These are phyloP conservation scores for Pseudoneurospora amorphoporcata DNA, from an alignment of 495 filamentous ascomycete species.

Conservation along the genomic window DNA sequence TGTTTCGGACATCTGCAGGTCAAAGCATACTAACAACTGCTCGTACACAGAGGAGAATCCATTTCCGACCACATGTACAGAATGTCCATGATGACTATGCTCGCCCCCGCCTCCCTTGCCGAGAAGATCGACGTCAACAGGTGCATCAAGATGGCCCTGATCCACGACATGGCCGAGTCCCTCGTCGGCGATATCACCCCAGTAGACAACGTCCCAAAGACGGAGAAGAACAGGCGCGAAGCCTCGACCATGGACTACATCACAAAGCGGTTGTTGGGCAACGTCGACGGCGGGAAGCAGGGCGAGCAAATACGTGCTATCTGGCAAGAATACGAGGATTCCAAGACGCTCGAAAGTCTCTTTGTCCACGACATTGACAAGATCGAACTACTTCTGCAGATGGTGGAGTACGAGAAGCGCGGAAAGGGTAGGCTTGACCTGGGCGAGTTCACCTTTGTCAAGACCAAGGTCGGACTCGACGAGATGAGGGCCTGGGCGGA, in stretches of 20 bases:
- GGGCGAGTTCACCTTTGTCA: conserved; percentile 73
- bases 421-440: conserved; percentile 57
- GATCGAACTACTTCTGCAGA: conserved; percentile 87
- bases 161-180: conserved; percentile 96
- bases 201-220: conserved; percentile 56
- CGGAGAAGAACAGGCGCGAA: conserved; percentile 82
- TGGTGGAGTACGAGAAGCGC: conserved; percentile 88
- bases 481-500: conserved; percentile 74
- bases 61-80: conserved; percentile 99
- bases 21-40: conserved; percentile 2
- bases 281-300: conserved; percentile 55
- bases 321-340: conserved; percentile 92
- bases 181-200: conserved; percentile 96
- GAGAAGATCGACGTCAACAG: conserved; percentile 60
- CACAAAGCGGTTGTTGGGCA: conserved; percentile 56
- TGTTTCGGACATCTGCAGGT: not conserved
- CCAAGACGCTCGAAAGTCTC: conserved; percentile 65
- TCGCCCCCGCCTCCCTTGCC: conserved; percentile 70
- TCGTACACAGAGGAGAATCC: conserved; percentile 49
- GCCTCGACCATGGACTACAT: conserved; percentile 84
- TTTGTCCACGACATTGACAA: conserved; percentile 98
- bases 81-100: conserved; percentile 93
- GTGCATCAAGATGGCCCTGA: conserved; percentile 85
- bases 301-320: conserved; percentile 61
- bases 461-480: conserved; percentile 55